Evolutionary conservation across 768 basidiomycete species (phyloP).

Genomic region (Hemileccinum rubropunctum): DNA sequence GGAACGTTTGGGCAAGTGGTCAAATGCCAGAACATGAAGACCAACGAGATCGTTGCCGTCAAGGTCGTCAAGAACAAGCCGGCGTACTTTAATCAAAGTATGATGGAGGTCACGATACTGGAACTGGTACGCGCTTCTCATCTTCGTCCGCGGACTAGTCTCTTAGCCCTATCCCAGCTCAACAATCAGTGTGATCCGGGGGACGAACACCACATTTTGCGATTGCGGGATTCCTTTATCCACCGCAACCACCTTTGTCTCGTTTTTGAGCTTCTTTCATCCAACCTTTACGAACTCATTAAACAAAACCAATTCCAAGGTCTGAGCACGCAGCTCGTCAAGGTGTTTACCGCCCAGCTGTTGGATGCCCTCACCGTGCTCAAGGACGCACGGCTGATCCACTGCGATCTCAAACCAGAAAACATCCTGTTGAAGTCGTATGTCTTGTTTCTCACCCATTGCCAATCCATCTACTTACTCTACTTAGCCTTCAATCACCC

Average conservation of each 20-base stretch:
- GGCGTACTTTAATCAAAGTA: conserved; percentile 98
- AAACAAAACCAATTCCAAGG: conserved; percentile 99
- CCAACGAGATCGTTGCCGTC: conserved; percentile 97
- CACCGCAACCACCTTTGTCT: conserved; percentile 96
- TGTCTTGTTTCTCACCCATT: conserved; percentile 15
- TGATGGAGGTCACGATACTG: conserved; percentile 99
- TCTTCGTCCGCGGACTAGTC: background rate
- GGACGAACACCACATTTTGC: conserved; percentile 95
- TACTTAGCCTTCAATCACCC: conserved; percentile 82
- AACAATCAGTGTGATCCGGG: conserved; percentile 92
- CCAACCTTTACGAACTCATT: conserved; percentile 98
- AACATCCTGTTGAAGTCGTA: conserved; percentile 97
- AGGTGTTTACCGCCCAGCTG: conserved; percentile 96
- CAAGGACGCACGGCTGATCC: conserved; percentile 94
- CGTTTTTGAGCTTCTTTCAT: conserved; percentile 95
- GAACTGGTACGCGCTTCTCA: conserved; percentile 72
- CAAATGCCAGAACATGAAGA: conserved; percentile 99
- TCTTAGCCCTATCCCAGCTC: conserved; percentile 48
- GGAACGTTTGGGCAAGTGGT: conserved; percentile 99
- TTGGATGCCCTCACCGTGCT: conserved; percentile 89
- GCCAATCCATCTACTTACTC: background rate
- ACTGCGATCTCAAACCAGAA: conserved; percentile 98
- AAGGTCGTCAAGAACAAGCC: conserved; percentile 99
- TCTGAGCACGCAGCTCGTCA: conserved; percentile 92
- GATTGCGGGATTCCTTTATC: conserved; percentile 93